phyloP scores from a whole-genome alignment of 768 basidiomycete species.

The Calocera cornea region DNA sequence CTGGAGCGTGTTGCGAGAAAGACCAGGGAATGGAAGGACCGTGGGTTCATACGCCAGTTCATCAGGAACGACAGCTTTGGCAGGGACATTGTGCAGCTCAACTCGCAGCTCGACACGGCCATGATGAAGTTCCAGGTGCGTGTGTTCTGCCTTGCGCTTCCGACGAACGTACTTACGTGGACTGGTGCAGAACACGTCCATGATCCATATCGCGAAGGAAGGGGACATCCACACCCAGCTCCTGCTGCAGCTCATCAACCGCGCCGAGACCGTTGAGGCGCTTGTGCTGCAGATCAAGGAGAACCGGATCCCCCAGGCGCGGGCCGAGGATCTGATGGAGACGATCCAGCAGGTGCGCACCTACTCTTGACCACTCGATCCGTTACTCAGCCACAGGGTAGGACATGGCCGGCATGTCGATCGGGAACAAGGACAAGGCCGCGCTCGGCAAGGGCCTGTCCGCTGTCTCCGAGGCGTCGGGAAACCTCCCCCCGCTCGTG shows the following conservation, averaged over 20 bases:
- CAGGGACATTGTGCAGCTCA: not conserved
- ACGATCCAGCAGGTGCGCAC: not conserved
- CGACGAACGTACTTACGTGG: not conserved
- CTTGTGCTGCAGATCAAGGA: not conserved
- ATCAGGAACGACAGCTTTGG: slow-evolving; percentile 4
- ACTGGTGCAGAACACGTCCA: not conserved
- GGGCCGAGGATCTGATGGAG: not conserved
- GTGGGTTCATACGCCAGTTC: slow-evolving; percentile 1
- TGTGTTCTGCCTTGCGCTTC: not conserved
- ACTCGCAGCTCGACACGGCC: not conserved
- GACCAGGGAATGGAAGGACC: not conserved
- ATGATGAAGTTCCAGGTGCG: not conserved
- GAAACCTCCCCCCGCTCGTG: not conserved
- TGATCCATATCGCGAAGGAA: not conserved
- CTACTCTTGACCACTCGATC: not conserved
- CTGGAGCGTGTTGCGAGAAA: not conserved
- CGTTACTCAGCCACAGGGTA: not conserved
- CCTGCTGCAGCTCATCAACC: not conserved
- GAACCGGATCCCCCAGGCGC: not conserved
- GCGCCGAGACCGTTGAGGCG: not conserved
- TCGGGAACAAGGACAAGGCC: not conserved
- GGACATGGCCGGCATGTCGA: not conserved
- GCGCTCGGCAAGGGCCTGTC: not conserved
- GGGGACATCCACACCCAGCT: not conserved
- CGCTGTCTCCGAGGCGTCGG: not conserved